Percentiles rank a stretch among this genome's conserved stretches.
These are phyloP conservation scores for Phellopilus nigrolimitatus DNA, from an alignment of 1,284 basidiomycete genomes.

Conservation along the genomic window DNA sequence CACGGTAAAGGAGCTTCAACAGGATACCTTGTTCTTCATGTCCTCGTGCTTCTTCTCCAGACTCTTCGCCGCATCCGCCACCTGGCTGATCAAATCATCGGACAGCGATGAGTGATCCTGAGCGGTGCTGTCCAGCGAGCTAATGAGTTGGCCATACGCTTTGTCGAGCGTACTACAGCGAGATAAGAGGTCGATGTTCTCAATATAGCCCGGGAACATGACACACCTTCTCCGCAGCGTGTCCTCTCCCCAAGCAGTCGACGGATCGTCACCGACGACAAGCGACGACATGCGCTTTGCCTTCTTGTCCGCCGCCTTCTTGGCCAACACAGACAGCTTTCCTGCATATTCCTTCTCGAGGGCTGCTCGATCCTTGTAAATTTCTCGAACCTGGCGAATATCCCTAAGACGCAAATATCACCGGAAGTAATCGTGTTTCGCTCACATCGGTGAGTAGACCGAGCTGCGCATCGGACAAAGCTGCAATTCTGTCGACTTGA, in stretches of 20 bases:
- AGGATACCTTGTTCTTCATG: conserved; percentile 56
- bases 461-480: conserved; percentile 56
- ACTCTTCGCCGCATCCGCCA: conserved; percentile 58
- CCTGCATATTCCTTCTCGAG: conserved; percentile 73
- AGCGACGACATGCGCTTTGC: conserved; percentile 48
- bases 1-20: neutral
- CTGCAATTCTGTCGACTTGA: conserved; percentile 35
- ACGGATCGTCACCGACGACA: conserved; percentile 63
- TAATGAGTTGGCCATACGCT: conserved; percentile 63
- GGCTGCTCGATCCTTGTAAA: conserved; percentile 59
- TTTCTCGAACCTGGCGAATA: conserved; percentile 54
- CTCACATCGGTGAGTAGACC: conserved; percentile 60
- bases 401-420: neutral
- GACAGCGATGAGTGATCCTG: conserved; percentile 67
- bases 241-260: conserved; percentile 53
- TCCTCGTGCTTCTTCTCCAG: conserved; percentile 62
- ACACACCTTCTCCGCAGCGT: conserved; percentile 51
- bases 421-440: conserved; percentile 15
- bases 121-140: conserved; percentile 52
- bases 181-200: conserved; percentile 2
- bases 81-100: conserved; percentile 53
- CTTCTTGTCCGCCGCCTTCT: conserved; percentile 69
- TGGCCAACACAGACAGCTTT: conserved; percentile 60
- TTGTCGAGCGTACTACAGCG: conserved; percentile 56
- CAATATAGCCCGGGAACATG: neutral